Conservation (phyloP, 805 yeast species). For the Myxozyma vanderwaltii region DNA sequence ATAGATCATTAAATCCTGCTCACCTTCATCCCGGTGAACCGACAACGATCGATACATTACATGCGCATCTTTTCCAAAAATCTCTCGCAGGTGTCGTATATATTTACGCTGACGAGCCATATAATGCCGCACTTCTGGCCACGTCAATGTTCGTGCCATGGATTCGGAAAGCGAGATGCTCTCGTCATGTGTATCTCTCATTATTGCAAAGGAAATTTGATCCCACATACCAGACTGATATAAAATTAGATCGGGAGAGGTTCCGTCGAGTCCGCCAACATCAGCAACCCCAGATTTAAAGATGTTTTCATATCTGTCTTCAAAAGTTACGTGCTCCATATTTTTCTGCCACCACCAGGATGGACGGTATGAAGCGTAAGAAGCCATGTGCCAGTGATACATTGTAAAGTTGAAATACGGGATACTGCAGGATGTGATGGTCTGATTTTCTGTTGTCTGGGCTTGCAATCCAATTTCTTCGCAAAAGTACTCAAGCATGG, state of each 20-base stretch:
- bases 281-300: slow-evolving; percentile 2
- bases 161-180: neutral
- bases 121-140: slow-evolving; percentile 23
- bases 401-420: slow-evolving; percentile 26
- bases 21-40: slow-evolving; percentile 13
- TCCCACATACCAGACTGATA: slow-evolving; percentile 25
- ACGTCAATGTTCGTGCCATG: slow-evolving; percentile 11
- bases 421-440: slow-evolving; percentile 22
- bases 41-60: slow-evolving; percentile 20
- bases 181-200: slow-evolving; percentile 1
- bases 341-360: slow-evolving; percentile 29
- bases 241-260: slow-evolving; percentile 20
- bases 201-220: neutral
- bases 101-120: slow-evolving; percentile 12
- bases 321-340: slow-evolving; percentile 24
- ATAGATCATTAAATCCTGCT: slow-evolving; percentile 15
- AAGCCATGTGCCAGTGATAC: slow-evolving; percentile 30
- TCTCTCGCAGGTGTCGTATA: slow-evolving; percentile 3
- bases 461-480: slow-evolving; percentile 4
- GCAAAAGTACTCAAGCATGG: slow-evolving; percentile 13
- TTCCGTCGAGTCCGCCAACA: slow-evolving; percentile 20
- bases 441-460: slow-evolving; percentile 7
- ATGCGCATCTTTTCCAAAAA: slow-evolving; percentile 24
- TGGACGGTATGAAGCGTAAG: slow-evolving; percentile 15
- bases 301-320: slow-evolving; percentile 15